These are phyloP conservation scores for Wickerhamiella australiensis DNA, from an alignment of 805 yeast species.

Conservation along the genomic window DNA sequence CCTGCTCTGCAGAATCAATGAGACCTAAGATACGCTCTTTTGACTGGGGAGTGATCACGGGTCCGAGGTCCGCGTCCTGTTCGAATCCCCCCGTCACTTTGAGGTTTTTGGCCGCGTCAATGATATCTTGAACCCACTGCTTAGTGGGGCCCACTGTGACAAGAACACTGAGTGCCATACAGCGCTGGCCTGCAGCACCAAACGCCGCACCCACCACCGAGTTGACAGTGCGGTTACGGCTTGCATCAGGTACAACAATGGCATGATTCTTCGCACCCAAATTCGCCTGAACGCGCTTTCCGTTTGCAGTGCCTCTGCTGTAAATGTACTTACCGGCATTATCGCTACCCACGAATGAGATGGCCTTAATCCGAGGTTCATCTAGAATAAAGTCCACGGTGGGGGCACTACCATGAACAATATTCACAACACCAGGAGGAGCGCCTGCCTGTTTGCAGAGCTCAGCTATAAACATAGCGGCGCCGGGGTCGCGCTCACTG, in stretches of 20 bases:
- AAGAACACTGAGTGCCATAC: conserved; percentile 65
- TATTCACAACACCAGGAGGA: conserved; percentile 60
- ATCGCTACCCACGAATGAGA: conserved; percentile 71
- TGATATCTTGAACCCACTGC: conserved; percentile 51
- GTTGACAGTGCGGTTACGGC: conserved; percentile 48
- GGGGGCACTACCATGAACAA: conserved; percentile 61
- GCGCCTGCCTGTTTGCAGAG: conserved; percentile 61
- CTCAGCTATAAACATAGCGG: conserved; percentile 62
- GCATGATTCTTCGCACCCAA: conserved; percentile 73
- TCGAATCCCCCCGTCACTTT: conserved; percentile 58
- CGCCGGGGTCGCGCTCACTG: conserved; percentile 70
- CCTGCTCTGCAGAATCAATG: conserved; percentile 44
- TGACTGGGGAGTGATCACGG: conserved; percentile 53
- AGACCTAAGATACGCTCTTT: conserved; percentile 43
- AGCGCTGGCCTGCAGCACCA: conserved; percentile 78
- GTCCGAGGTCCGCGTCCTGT: conserved; percentile 52
- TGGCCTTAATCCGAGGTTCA: conserved; percentile 63
- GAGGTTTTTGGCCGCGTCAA: conserved; percentile 44
- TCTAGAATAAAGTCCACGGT: conserved; percentile 59
- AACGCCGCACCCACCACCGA: conserved; percentile 65
- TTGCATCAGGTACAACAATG: conserved; percentile 61
- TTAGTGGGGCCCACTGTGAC: conserved; percentile 58
- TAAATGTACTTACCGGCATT: conserved; percentile 66
- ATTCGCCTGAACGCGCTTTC: conserved; percentile 67
- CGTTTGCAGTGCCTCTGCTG: conserved; percentile 50